Base-by-base conservation (phyloP, 2,329 filamentous ascomycete species). In the Colletotrichum sp. region DNA sequence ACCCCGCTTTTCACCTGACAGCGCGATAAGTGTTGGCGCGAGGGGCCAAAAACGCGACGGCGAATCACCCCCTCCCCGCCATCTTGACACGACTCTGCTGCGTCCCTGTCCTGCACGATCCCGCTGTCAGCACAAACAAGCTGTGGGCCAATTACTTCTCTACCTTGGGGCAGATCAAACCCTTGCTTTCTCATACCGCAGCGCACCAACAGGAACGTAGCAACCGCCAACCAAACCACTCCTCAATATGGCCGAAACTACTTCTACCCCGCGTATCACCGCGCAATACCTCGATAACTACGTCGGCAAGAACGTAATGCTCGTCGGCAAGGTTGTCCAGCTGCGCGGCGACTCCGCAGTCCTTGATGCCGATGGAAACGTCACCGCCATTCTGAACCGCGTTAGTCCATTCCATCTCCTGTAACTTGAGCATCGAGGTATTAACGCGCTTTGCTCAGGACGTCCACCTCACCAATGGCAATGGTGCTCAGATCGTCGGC, bases 291-390 rank as follows among this genome's bases (percentile, higher is more conserved):
- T 99, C 74, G 92, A 95, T 83, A 89, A 90, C 81, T 98, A 96
- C 87, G 89, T 93, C 79, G 89, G 89, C 79, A 90, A 92, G 79
- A 95, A 94, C 77, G 95, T 99, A 78, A 96, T 96, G 80, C 89
- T 99, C 71, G 90, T 98, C 7, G 97, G 97, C 81, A 96, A 94
- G 81, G 96, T 99, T 63, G 91, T 92, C 6, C 93, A 97, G 81
- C 89, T 99, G 28, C 93, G 93, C 68, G 96, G 96, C 79, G 95
- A 97, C 68, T 90, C 91, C 67, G 96, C 96, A 0, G 92, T 92
- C 8, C 90, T 99, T 34, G 95, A 98, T 73, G 93, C 95, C 8
- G 93, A 92, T 30, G 96, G 96, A 0, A 90, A 92, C 26, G 91
- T 98, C 30, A 95, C 93, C 1, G 89, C 95, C 3, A 87, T 94